Evolutionary conservation across 306 rosid species (phyloP).

Genomic region (Gleditsia sinensis): DNA sequence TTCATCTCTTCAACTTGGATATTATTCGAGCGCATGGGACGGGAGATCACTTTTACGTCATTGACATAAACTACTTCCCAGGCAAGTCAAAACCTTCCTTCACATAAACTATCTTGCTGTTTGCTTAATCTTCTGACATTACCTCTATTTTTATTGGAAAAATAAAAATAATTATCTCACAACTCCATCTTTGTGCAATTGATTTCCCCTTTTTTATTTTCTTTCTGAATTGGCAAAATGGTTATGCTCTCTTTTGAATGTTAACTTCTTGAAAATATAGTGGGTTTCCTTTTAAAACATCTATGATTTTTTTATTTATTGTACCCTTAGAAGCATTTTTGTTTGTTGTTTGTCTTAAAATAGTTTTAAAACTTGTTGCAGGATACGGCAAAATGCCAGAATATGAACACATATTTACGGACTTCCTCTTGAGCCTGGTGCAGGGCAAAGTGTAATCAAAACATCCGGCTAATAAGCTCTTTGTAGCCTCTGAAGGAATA

Average conservation of each 20-base stretch:
- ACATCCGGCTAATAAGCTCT: constrained; percentile 38
- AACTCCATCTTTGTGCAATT: background rate
- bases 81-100: constrained; percentile 43
- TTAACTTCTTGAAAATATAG: background rate
- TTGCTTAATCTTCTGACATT: background rate
- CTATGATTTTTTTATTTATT: background rate
- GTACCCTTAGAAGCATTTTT: background rate
- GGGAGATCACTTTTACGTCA: constrained; percentile 70
- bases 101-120: background rate
- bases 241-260: too few relatives aligned
- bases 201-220: too few relatives aligned
- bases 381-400: constrained; percentile 94
- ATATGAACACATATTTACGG: constrained; percentile 89
- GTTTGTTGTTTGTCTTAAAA: constrained; percentile 1
- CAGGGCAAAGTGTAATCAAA: constrained; percentile 59
- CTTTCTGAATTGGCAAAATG: background rate
- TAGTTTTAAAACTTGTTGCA: constrained; percentile 38
- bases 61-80: constrained; percentile 90
- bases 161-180: background rate
- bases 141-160: background rate
- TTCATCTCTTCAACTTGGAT: constrained; percentile 83
- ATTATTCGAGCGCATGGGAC: constrained; percentile 77
- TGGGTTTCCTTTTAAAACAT: background rate
- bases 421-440: constrained; percentile 69
- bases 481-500: constrained; percentile 11